These are phyloP conservation scores for Mrakiaceae sp. DNA, from an alignment of 1,284 basidiomycete genomes.

Conservation along the genomic window DNA sequence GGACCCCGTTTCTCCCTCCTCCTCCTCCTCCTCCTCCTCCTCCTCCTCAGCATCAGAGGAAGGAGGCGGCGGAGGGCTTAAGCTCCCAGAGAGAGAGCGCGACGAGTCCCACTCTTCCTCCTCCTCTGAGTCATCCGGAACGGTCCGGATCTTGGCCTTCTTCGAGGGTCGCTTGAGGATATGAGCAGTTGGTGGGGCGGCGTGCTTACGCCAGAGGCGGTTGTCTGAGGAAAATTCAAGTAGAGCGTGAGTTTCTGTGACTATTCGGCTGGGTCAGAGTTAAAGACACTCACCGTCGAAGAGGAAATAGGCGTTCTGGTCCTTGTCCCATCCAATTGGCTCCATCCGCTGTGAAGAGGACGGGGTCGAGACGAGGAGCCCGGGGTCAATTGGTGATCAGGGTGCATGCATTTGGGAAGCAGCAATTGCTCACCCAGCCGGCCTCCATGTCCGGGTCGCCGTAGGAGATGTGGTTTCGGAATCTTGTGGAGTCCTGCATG, in stretches of 20 bases:
- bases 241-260: background rate
- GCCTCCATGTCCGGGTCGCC: constrained; percentile 35
- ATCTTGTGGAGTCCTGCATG: constrained; percentile 39
- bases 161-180: constrained; percentile 19
- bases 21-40: too few species aligned
- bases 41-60: too few species aligned
- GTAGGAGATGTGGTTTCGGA: constrained; percentile 38
- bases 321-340: constrained; percentile 42
- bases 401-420: too few species aligned
- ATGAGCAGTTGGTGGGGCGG: constrained; percentile 27
- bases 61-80: too few species aligned
- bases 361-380: background rate
- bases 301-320: constrained; percentile 43
- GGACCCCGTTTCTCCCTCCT: too few species aligned
- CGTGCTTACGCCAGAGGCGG: constrained; percentile 44
- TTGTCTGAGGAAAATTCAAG: constrained; percentile 33
- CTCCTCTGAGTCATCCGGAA: constrained; percentile 1
- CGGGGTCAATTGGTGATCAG: too few species aligned
- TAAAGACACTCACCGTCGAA: constrained; percentile 37
- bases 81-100: too few species aligned
- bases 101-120: too few species aligned
- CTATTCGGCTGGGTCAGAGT: background rate
- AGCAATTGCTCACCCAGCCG: constrained; percentile 34
- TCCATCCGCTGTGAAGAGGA: constrained; percentile 35
- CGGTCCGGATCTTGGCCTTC: constrained; percentile 27